Conservation (phyloP, 2,329 filamentous ascomycete species). For the Pseudogymnoascus sp. region DNA sequence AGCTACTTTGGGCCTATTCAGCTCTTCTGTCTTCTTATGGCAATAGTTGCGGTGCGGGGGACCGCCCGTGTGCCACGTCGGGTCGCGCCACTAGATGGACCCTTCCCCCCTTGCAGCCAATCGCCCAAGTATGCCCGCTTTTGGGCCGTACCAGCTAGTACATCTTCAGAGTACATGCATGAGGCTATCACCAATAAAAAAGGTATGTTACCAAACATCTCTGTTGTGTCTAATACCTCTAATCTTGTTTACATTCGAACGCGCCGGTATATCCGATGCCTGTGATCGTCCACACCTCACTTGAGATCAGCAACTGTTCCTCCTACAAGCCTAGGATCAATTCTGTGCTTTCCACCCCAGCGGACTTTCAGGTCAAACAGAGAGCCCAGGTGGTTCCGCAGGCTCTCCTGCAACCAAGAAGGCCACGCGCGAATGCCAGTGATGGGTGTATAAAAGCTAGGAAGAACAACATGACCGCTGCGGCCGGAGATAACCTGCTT, state of each 20-base stretch:
- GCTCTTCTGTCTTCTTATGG: neutral
- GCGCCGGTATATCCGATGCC: neutral
- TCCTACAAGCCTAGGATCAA: neutral
- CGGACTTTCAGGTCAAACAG: neutral
- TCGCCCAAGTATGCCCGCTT: too few relatives aligned
- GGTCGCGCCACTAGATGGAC: too few relatives aligned
- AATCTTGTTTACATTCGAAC: neutral
- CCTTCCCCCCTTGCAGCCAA: too few relatives aligned
- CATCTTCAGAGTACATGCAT: too few relatives aligned
- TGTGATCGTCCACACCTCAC: neutral
- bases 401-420: conserved; percentile 18
- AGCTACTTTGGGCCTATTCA: neutral
- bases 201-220: neutral
- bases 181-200: neutral
- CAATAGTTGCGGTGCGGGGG: neutral
- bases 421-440: conserved; percentile 22
- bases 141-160: too few relatives aligned
- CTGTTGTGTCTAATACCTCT: neutral
- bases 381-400: conserved; percentile 16
- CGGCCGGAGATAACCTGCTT: conserved; percentile 47
- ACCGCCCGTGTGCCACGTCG: neutral
- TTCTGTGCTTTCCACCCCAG: neutral
- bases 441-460: conserved; percentile 24
- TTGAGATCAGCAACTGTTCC: neutral
- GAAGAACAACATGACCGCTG: conserved; percentile 47